Percentiles rank a stretch among this genome's conserved stretches.
Evolutionary conservation across 2,329 filamentous ascomycete species (phyloP).

Genomic region (Aaosphaeria pasadenensis): DNA sequence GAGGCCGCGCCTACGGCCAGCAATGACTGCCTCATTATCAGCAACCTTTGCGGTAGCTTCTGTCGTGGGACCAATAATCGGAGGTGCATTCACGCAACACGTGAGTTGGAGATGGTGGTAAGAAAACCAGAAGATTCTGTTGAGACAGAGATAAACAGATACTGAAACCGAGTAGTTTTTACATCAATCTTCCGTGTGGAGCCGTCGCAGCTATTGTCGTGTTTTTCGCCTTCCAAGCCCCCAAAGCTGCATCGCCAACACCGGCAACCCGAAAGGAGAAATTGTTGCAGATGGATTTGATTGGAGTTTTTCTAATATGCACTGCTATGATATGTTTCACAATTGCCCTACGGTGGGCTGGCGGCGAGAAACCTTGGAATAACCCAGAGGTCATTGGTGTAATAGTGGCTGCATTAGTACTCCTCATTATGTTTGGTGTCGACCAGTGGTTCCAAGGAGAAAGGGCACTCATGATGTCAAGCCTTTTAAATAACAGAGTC

Average conservation of each 20-base stretch:
- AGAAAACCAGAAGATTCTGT: neutral
- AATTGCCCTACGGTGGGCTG: conserved; percentile 46
- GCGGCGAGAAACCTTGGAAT: conserved; percentile 17
- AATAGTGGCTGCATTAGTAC: conserved; percentile 39
- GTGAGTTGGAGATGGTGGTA: conserved; percentile 35
- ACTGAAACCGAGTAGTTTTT: conserved; percentile 14
- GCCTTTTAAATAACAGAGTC: conserved; percentile 38
- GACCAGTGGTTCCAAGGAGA: conserved; percentile 38
- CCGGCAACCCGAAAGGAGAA: conserved; percentile 28
- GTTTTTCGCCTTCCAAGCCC: conserved; percentile 1
- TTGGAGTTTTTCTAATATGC: conserved; percentile 40
- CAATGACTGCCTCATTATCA: conserved; percentile 33
- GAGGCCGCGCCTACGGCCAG: conserved; percentile 38
- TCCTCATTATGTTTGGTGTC: conserved; percentile 31
- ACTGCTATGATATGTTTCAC: conserved; percentile 39
- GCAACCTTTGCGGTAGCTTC: conserved; percentile 31
- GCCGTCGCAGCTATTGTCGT: conserved; percentile 2
- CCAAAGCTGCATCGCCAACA: conserved; percentile 15
- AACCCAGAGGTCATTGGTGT: conserved; percentile 41
- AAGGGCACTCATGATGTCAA: conserved; percentile 34
- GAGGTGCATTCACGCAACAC: conserved; percentile 38
- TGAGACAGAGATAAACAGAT: neutral
- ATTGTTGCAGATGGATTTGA: conserved; percentile 43
- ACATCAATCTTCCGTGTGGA: conserved; percentile 11
- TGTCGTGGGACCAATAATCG: conserved; percentile 38